Base-by-base conservation (phyloP, 1,284 basidiomycete genomes). In the Peniophora sp. region DNA sequence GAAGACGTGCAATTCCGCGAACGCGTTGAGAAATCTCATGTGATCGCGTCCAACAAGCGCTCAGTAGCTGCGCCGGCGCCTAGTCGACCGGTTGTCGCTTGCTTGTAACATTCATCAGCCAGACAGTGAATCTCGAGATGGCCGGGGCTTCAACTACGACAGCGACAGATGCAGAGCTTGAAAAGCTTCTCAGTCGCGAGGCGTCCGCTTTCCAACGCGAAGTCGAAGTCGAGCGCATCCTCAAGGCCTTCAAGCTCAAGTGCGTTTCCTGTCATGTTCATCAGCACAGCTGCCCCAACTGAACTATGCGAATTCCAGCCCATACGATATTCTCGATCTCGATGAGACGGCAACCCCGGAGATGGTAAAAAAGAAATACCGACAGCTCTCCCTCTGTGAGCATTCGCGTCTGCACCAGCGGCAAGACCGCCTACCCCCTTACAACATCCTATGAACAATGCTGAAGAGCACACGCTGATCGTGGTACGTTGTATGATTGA, bases 191-290 rank as follows among this genome's bases (percentile, higher is more conserved):
- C 39, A 84, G 73, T 48, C 74, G 85, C 47, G 88, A 91, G 62
- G 86, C 88, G 0, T 82, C 83, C n/a, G 88, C 85, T 3, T 85
- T 91, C 61, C 85, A 90, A 59, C 76, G 88, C 37, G 88, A 91
- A 64, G 67, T 88, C 20, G 88, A 91, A 63, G 87, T 90, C n/a
- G 88, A 91, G 50, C 82, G 88, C 18, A 91, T 92, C 55, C 69
- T 92, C 34, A 85, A 84, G 60, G 83, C 88, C 1, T 91, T 92
- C 74, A 91, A 86, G 63, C 75, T 92, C 58, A 92, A 91, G 87
- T 90, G 54, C 52, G 81, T 67, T 11, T 23, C 45, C 3, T 23
- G 17, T n/a, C n/a, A 10, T 41, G 15, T 23, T 17, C 14, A 37
- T 11, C 27, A 24, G 27, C 18, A 11, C 49, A 22, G 27, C 35